Evolutionary conservation across 2,329 filamentous ascomycete species (phyloP), one percentile per base, ranked within the genome.

Genomic region (Fusarium sp.): DNA sequence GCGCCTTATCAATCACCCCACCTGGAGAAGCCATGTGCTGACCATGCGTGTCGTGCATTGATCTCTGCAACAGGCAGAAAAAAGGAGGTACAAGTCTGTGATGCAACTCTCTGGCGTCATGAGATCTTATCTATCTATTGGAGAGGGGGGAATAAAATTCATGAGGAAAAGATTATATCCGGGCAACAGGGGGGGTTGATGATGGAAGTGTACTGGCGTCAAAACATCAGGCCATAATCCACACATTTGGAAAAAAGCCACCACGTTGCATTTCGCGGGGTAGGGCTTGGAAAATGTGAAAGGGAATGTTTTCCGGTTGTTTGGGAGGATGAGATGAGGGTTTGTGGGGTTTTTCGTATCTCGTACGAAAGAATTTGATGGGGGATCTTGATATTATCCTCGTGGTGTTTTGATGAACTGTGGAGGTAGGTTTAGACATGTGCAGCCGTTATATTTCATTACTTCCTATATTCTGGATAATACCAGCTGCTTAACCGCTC

Each of bases 231-330:
- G 66, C 75, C 76, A 78, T 78, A 73, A 69, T 57, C 62, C 57
- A 75, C 65, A 63, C 59, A 62, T 51, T 59, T 42, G 35, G 60
- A 5, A 61, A 6, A 57, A 65, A 63, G 67, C 64, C 59, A 72
- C 66, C 63, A 69, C 60, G 75, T 78, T 78, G 67, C 73, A 78
- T 78, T 78, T 78, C 75, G 75, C 70, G 77, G 77, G 76, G 76
- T 75, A 76, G 60, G 63, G 36, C 24, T 14, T 53, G 31, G 20
- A 42, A 53, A 17, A 20, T 16, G 6, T 24, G 31, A 27, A 14
- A 40, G 24, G 10, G 49, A 58, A 38, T 38, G 49, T 51, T 40
- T 62, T 40, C 68, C 71, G 49, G 53, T 14, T 12, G 16, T 60
- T 53, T 63, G 65, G 71, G 7, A 27, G 11, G n/a, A 29, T 36